Base-by-base conservation (phyloP, 2,329 filamentous ascomycete genomes). In the Leptographium procerum region DNA sequence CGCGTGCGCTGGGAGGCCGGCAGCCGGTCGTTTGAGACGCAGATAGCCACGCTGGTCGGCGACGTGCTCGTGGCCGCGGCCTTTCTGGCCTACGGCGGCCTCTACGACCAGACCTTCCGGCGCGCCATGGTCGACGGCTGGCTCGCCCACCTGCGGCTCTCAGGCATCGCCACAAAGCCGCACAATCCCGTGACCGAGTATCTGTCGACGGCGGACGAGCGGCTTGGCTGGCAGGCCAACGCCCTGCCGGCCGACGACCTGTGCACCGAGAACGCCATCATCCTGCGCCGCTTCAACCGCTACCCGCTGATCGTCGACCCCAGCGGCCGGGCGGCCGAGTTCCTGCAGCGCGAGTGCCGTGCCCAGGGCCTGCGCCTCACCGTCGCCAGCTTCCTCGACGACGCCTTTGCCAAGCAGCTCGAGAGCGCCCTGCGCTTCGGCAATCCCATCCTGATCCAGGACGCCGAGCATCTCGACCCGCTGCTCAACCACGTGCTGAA, bases 261-360 rank as follows among this genome's bases (percentile, higher is more conserved):
- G 47, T 99, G 94, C 79, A 99, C 94, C 0, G 94, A 99, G 73
- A 99, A 99, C 68, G 94, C 95, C 51, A 96, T 99, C 68, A 87
- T 99, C 64, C 82, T 99, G 61, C 91, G 97, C 77, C 86, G 94
- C 60, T 99, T 96, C 84, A 99, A 99, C 76, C 84, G 94, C 63
- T 99, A 99, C 71, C 94, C 95, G 51, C 82, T 99, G 61, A 97
- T 99, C 71, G 96, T 99, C 70, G 94, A 99, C 71, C 95, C 95
- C 1, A 97, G 94, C 16, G 94, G 94, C 48, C 84, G 94, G 64
- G 90, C 92, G 26, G 94, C 90, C 0, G 94, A 99, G 66, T 99
- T 97, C 77, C 71, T 99, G 67, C 89, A 95, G 72, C 92, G 91
- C 68, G 90, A 97, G 73, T 94, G 87, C 79, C 92, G 92, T 69